phyloP scores from a whole-genome alignment of 1,284 basidiomycete species.

The Xerocomus amazonicus region DNA sequence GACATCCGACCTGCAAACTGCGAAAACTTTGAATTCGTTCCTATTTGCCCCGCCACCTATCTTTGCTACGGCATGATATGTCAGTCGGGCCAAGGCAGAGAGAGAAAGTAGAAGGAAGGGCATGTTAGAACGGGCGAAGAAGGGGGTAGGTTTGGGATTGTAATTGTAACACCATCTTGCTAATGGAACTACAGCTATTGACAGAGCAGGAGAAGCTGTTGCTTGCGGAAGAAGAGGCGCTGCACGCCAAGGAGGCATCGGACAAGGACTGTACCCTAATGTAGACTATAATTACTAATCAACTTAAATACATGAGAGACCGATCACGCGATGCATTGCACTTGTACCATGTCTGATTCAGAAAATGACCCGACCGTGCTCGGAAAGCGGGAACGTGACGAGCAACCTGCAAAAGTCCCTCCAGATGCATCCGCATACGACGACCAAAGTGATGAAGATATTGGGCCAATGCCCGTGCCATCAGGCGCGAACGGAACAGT shows the following conservation, averaged over 20 bases:
- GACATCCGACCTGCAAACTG: constrained; percentile 25
- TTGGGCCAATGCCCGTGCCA: constrained; percentile 75
- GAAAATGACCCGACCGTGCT: constrained; percentile 46
- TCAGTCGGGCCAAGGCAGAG: constrained; percentile 68
- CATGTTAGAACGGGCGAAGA: constrained; percentile 65
- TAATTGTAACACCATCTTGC: not conserved
- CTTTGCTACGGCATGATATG: constrained; percentile 56
- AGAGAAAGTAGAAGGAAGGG: constrained; percentile 61
- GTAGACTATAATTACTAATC: constrained; percentile 35
- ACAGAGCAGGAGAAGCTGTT: constrained; percentile 60
- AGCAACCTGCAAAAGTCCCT: constrained; percentile 5
- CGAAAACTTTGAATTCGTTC: constrained; percentile 38
- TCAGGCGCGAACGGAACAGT: constrained; percentile 36
- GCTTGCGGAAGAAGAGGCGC: constrained; percentile 49
- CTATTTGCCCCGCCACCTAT: constrained; percentile 63
- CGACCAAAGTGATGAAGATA: constrained; percentile 62
- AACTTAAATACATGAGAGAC: not conserved
- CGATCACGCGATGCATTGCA: not conserved
- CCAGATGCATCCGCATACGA: constrained; percentile 15
- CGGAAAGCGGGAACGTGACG: constrained; percentile 61
- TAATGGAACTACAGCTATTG: constrained; percentile 37
- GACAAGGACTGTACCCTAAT: constrained; percentile 57
- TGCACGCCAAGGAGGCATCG: constrained; percentile 32
- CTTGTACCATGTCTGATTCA: constrained; percentile 37
- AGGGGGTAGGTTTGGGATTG: constrained; percentile 40